Evolutionary conservation across 139 green algal genomes (phyloP).

Genomic region (Chlamydomonas sphaeroides): DNA sequence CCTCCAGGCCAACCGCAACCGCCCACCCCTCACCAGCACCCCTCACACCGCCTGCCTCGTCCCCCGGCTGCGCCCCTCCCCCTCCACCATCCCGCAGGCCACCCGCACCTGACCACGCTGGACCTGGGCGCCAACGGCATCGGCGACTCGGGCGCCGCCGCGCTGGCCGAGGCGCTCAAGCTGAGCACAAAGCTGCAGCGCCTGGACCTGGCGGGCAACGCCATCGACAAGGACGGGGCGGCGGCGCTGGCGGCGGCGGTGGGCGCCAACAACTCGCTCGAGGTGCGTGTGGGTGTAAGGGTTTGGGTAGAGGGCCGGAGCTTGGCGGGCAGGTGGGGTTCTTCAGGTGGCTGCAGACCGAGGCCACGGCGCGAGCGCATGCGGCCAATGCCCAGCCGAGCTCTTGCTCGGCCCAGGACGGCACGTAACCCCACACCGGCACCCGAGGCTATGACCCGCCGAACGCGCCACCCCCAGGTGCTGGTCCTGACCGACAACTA

Average conservation of each 20-base stretch:
- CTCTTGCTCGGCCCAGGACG: too few relatives aligned
- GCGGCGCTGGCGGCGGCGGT: slow-evolving; percentile 81
- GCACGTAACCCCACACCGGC: too few relatives aligned
- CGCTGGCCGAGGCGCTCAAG: slow-evolving; percentile 93
- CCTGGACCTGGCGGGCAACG: slow-evolving; percentile 85
- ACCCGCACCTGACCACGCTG: slow-evolving; percentile 71
- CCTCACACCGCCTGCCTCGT: neutral
- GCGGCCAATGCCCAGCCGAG: too few relatives aligned
- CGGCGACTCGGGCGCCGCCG: slow-evolving; percentile 76
- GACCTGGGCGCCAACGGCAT: slow-evolving; percentile 95
- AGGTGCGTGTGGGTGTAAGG: slow-evolving; percentile 6
- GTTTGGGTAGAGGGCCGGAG: too few relatives aligned
- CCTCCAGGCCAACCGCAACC: neutral
- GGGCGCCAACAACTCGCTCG: slow-evolving; percentile 71
- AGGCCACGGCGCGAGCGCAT: too few relatives aligned
- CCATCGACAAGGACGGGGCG: slow-evolving; percentile 61
- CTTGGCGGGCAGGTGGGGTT: too few relatives aligned
- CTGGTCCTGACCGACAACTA: slow-evolving; percentile 92
- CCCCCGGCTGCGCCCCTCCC: neutral
- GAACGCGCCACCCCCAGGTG: neutral
- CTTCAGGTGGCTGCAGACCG: too few relatives aligned
- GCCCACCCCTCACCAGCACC: too few relatives aligned
- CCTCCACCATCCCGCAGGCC: slow-evolving; percentile 35
- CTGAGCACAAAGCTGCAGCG: slow-evolving; percentile 85
- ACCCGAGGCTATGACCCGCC: slow-evolving; percentile 58